Conservation (phyloP, 2,329 filamentous ascomycete genomes). For the Neophaeococcomyces aloes region DNA sequence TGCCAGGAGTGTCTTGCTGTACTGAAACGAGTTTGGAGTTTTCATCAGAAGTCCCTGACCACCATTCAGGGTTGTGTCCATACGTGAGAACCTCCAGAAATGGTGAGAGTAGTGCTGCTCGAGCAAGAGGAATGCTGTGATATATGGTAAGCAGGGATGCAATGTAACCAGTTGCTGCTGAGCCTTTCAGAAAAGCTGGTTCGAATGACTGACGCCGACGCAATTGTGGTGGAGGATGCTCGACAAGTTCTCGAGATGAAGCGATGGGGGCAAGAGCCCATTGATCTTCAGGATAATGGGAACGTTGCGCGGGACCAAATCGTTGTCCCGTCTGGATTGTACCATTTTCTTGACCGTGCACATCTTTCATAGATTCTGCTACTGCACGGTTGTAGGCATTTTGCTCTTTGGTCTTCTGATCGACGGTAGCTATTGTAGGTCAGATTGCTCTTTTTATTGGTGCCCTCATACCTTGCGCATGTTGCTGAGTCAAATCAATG, state of each 20-base stretch:
- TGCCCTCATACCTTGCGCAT: constrained; percentile 23
- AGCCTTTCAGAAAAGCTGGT: constrained; percentile 49
- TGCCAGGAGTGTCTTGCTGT: constrained; percentile 23
- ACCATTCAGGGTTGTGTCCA: constrained; percentile 49
- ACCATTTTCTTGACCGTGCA: constrained; percentile 45
- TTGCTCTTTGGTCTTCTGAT: constrained; percentile 29
- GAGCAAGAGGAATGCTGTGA: constrained; percentile 49
- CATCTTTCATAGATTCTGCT: constrained; percentile 34
- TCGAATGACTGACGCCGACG: constrained; percentile 38
- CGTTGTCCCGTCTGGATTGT: constrained; percentile 33
- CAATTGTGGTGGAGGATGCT: constrained; percentile 43
- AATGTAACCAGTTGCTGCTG: constrained; percentile 43
- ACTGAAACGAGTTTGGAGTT: constrained; percentile 42
- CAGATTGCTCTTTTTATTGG: neutral
- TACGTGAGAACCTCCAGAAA: constrained; percentile 39
- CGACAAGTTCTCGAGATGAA: constrained; percentile 42
- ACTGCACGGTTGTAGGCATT: constrained; percentile 35
- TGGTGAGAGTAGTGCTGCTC: constrained; percentile 46
- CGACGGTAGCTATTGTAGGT: constrained; percentile 17
- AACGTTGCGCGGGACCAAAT: constrained; percentile 46
- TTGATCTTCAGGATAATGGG: constrained; percentile 42
- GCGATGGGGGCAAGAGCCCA: constrained; percentile 48
- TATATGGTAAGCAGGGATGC: constrained; percentile 50
- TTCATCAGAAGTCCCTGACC: constrained; percentile 46
- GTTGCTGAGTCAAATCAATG: constrained; percentile 23